Evolutionary conservation across 345 rosid species (phyloP).

Genomic region (Lumnitzera racemosa): DNA sequence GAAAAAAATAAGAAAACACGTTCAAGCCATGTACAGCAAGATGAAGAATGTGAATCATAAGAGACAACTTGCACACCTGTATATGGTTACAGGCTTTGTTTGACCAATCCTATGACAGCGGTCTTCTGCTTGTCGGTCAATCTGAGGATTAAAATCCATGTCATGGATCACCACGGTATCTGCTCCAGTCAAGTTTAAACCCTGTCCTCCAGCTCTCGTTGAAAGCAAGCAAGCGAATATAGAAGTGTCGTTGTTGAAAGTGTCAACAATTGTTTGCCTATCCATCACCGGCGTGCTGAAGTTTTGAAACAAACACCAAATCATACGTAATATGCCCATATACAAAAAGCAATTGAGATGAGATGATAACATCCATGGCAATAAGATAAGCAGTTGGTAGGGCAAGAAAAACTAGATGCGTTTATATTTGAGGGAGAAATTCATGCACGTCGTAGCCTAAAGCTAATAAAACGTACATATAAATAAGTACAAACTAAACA

Average conservation of each 20-base stretch:
- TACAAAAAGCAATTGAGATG: not conserved
- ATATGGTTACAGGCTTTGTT: slow-evolving; percentile 80
- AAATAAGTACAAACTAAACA: too few relatives aligned
- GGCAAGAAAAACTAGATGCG: too few relatives aligned
- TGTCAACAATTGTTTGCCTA: slow-evolving; percentile 82
- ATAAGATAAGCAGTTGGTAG: too few relatives aligned
- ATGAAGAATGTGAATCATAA: not conserved
- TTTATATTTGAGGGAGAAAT: too few relatives aligned
- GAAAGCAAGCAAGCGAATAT: slow-evolving; percentile 83
- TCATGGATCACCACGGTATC: slow-evolving; percentile 86
- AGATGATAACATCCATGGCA: not conserved
- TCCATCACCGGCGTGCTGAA: slow-evolving; percentile 83
- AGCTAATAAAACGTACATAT: too few relatives aligned
- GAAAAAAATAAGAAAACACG: slow-evolving; percentile 1
- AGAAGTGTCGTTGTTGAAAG: slow-evolving; percentile 70
- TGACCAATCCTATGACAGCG: slow-evolving; percentile 96
- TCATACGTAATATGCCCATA: not conserved
- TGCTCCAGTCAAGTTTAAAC: slow-evolving; percentile 89
- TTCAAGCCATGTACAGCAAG: not conserved
- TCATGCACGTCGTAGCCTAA: too few relatives aligned
- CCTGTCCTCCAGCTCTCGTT: slow-evolving; percentile 96
- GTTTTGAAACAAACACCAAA: not conserved
- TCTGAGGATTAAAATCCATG: slow-evolving; percentile 98
- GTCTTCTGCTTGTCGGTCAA: slow-evolving; percentile 94
- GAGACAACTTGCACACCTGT: slow-evolving; percentile 41